Conservation (phyloP, 495 filamentous ascomycete genomes). For the Aspergillus avenaceus region DNA sequence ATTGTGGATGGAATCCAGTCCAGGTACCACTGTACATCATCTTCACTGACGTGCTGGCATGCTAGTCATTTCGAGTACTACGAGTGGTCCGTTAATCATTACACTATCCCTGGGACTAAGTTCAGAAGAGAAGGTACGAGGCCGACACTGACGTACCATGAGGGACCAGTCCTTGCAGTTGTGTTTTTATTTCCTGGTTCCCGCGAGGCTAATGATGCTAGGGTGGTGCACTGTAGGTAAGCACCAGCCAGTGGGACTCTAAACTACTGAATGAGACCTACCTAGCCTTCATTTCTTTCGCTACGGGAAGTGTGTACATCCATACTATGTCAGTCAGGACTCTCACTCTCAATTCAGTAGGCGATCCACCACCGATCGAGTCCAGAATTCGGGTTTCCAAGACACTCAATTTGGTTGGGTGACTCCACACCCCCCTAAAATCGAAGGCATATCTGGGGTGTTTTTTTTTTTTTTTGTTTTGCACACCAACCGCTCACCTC, state of each 20-base stretch:
- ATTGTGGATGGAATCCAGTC: neutral
- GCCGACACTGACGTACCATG: conserved; percentile 22
- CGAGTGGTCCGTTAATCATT: conserved; percentile 16
- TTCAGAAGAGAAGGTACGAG: conserved; percentile 13
- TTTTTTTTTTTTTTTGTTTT: no score
- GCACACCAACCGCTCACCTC: conserved; percentile 38
- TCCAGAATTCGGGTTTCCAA: conserved; percentile 11
- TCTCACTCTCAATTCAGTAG: conserved; percentile 2
- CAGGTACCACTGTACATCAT: conserved; percentile 10
- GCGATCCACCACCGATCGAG: conserved; percentile 14
- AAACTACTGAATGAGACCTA: conserved; percentile 2
- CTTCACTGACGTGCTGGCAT: conserved; percentile 13
- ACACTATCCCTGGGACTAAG: conserved; percentile 13
- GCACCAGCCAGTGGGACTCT: conserved; percentile 5
- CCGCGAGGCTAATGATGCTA: conserved; percentile 2
- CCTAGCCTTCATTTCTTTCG: neutral
- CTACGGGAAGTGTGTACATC: neutral
- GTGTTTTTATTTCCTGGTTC: conserved; percentile 8
- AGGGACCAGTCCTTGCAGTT: conserved; percentile 20
- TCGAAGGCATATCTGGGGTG: conserved; percentile 25
- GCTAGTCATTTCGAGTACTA: conserved; percentile 10
- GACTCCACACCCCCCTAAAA: conserved; percentile 22
- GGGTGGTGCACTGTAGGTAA: conserved; percentile 5
- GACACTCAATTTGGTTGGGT: conserved; percentile 14
- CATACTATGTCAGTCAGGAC: neutral